Evolutionary conservation across 352 stramenopile genomes (phyloP), one percentile per base, ranked within the genome.

Genomic region (Aphanomyces cochlioides): DNA sequence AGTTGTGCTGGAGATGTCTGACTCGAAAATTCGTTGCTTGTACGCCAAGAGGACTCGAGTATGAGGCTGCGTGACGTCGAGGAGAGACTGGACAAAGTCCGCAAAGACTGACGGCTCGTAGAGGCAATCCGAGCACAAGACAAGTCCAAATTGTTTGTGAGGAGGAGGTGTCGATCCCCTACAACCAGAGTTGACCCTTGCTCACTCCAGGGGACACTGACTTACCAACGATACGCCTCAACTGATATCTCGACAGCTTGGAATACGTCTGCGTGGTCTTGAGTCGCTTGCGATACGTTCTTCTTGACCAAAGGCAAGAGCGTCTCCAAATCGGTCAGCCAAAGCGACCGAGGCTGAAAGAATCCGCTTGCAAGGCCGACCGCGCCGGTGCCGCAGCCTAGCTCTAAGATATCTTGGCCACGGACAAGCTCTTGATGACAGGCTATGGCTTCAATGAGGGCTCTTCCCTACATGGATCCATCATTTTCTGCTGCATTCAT

Each of bases 41-140:
- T 90, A 92, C 7, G 81, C 82, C 47, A 92, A 64, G 13, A 84
- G 75, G n/a, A 88, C 74, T 1, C 69, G 41, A 3, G 54, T 36
- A 0, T 4, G 8, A 3, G 21, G 39, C 10, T 56, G 8, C 45
- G 77, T 83, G 13, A 90, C 59, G 5, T 75, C 72, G 6, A 78
- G 28, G n/a, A 92, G 63, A 12, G 84, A 85, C 17, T 60, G 10
- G 3, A 84, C 56, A 34, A 92, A 66, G 13, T 76, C 68, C 1
- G 66, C 67, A 64, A 84, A 85, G 15, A 77, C 67, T 10, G 53
- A 65, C 1, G 77, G 74, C 7, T 92, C 84, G 66, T 92, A 92
- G 45, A 90, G 67, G 21, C 84, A 92, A 65, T 92, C 84, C 13
- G 84, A 90, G 58, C 78, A 83, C 3, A 88, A 48, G 8, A 86